phyloP scores from a whole-genome alignment of 768 basidiomycete genomes.

The Termitomyces sp. region DNA sequence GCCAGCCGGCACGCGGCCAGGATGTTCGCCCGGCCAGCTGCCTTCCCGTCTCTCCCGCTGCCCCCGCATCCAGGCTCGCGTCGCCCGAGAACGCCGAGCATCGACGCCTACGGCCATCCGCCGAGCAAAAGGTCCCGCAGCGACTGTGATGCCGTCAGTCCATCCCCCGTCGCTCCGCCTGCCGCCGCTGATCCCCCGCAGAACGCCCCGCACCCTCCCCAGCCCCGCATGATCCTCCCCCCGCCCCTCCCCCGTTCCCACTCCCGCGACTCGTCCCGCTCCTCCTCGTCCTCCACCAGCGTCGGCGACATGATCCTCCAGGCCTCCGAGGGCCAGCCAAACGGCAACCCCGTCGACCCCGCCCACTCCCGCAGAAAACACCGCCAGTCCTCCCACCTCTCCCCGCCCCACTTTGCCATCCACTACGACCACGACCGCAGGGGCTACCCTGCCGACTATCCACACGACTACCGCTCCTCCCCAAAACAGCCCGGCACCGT shows the following conservation, averaged over 20 bases:
- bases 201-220: not conserved
- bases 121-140: constrained; percentile 44
- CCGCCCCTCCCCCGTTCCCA: constrained; percentile 8
- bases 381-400: not conserved
- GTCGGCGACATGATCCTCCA: constrained; percentile 42
- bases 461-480: constrained; percentile 6
- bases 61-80: constrained; percentile 31
- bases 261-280: constrained; percentile 24
- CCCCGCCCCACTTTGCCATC: not conserved
- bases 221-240: constrained; percentile 17
- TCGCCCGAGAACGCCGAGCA: constrained; percentile 29
- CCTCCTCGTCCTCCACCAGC: constrained; percentile 30
- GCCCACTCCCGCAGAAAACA: not conserved
- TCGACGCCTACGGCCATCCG: constrained; percentile 35
- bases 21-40: constrained; percentile 9
- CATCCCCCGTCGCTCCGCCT: no score
- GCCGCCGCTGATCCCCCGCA: not conserved
- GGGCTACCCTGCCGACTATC: constrained; percentile 3
- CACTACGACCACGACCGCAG: constrained; percentile 7
- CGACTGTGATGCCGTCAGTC: constrained; percentile 6
- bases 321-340: constrained; percentile 24
- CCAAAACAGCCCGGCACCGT: constrained; percentile 10
- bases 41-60: constrained; percentile 24
- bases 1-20: not conserved
- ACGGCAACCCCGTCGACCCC: constrained; percentile 1